phyloP scores from a whole-genome alignment of 352 stramenopile species.

The Phytophthora citrophthora region DNA sequence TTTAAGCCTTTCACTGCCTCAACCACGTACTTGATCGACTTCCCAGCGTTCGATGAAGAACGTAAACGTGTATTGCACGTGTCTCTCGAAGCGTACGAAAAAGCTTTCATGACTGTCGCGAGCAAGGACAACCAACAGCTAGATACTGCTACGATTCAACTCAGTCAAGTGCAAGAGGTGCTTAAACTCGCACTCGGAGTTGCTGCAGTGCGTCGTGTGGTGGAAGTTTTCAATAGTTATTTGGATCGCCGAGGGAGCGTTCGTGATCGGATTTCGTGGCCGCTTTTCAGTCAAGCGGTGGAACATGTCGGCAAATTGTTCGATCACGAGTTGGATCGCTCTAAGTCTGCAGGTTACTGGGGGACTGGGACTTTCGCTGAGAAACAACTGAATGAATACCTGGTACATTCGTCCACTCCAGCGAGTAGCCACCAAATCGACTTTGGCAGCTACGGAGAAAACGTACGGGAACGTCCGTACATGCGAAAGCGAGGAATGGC shows the following conservation, averaged over 20 bases:
- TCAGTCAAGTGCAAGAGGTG: slow-evolving; percentile 54
- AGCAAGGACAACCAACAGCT: slow-evolving; percentile 43
- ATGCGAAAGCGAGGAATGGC: slow-evolving; percentile 82
- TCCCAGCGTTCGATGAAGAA: slow-evolving; percentile 58
- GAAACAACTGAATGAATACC: slow-evolving; percentile 28
- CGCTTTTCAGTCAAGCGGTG: slow-evolving; percentile 46
- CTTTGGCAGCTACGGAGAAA: slow-evolving; percentile 70
- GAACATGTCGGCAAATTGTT: slow-evolving; percentile 52
- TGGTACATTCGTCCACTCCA: slow-evolving; percentile 66
- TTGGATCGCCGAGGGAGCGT: slow-evolving; percentile 48
- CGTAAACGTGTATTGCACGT: slow-evolving; percentile 44
- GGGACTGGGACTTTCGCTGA: slow-evolving; percentile 23
- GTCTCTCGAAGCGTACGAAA: slow-evolving; percentile 46
- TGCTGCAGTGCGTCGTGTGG: slow-evolving; percentile 30
- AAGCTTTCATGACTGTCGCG: slow-evolving; percentile 50
- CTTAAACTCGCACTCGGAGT: slow-evolving; percentile 51
- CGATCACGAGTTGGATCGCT: slow-evolving; percentile 37
- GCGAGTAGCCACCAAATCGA: slow-evolving; percentile 78
- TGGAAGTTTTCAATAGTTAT: slow-evolving; percentile 54
- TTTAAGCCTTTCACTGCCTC: slow-evolving; percentile 65
- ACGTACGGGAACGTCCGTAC: slow-evolving; percentile 70
- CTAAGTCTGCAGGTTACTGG: slow-evolving; percentile 23
- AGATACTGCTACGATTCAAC: slow-evolving; percentile 41
- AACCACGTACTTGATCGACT: slow-evolving; percentile 74
- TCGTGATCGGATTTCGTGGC: slow-evolving; percentile 60